These are phyloP conservation scores for Polyporus arcularius DNA, from an alignment of 768 basidiomycete species.

Conservation along the genomic window DNA sequence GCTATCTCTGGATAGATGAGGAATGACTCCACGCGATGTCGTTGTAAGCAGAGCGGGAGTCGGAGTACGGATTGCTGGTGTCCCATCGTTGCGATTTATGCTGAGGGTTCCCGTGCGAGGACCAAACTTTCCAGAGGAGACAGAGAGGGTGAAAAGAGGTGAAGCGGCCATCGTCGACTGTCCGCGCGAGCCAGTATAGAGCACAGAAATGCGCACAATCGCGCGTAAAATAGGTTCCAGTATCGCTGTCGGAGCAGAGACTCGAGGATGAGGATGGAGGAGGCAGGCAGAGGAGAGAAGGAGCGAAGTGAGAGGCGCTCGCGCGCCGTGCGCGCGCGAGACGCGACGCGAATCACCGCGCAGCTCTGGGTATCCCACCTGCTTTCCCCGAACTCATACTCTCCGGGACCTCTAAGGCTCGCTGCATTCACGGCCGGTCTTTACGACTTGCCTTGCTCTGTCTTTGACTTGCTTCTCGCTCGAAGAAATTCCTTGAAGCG, in stretches of 20 bases:
- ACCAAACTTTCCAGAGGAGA: conserved; percentile 14
- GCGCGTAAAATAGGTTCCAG: conserved; percentile 1
- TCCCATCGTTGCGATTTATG: conserved; percentile 21
- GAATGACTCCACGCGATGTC: conserved; percentile 74
- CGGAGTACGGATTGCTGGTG: conserved; percentile 36
- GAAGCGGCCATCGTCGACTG: conserved; percentile 1
- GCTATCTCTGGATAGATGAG: conserved; percentile 73
- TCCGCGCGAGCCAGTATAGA: conserved; percentile 6
- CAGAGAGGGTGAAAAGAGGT: conserved; percentile 2
- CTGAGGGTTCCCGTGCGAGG: conserved; percentile 25
- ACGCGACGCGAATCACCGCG: no score
- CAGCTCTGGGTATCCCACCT: no score
- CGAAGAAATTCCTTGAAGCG: no score
- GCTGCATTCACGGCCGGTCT: no score
- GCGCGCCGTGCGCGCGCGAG: no score
- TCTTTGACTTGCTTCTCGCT: no score
- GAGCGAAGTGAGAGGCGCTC: no score
- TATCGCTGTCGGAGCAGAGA: background rate
- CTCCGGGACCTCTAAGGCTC: no score
- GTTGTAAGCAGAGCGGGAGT: conserved; percentile 65
- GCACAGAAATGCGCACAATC: background rate
- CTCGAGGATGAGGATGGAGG: background rate
- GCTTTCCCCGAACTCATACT: no score
- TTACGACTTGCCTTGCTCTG: background rate
- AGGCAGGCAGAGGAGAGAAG: background rate